Conservation (phyloP, 2,329 filamentous ascomycete genomes). For the Helotiales sp. region DNA sequence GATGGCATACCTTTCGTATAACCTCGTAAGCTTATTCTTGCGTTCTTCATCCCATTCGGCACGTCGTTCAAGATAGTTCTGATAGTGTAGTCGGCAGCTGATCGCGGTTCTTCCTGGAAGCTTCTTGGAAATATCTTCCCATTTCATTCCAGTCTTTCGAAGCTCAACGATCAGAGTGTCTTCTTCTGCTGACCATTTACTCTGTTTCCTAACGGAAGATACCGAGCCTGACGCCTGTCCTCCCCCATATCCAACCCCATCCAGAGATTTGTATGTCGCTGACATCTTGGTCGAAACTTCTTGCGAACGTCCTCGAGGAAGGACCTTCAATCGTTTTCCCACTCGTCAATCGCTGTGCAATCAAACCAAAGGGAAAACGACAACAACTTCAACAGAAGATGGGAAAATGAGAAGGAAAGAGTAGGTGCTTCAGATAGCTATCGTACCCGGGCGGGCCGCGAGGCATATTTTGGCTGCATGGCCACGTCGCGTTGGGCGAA, state of each 20-base stretch:
- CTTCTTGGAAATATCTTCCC: conserved; percentile 95
- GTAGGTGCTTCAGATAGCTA: not conserved
- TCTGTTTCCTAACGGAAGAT: conserved; percentile 87
- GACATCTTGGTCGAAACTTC: too few species aligned
- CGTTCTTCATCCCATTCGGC: conserved; percentile 97
- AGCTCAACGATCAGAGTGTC: conserved; percentile 90
- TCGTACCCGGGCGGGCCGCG: not conserved
- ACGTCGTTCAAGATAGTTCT: conserved; percentile 92
- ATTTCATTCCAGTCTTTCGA: conserved; percentile 90
- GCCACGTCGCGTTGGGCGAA: not conserved
- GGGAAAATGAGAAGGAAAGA: not conserved
- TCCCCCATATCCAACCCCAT: too few species aligned
- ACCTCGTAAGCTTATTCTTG: conserved; percentile 91
- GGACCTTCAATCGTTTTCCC: too few species aligned
- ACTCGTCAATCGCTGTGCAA: too few species aligned
- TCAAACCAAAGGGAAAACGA: too few species aligned
- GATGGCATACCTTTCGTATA: conserved; percentile 80
- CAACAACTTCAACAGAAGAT: not conserved
- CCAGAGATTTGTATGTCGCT: too few species aligned
- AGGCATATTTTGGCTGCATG: not conserved
- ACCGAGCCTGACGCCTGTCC: too few species aligned
- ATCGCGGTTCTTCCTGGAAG: conserved; percentile 90
- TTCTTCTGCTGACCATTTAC: conserved; percentile 94
- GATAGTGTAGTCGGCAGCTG: conserved; percentile 91
- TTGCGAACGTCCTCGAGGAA: too few species aligned